phyloP scores from a whole-genome alignment of 2,329 filamentous ascomycete genomes.

The Ophiosphaerella herpotricha region DNA sequence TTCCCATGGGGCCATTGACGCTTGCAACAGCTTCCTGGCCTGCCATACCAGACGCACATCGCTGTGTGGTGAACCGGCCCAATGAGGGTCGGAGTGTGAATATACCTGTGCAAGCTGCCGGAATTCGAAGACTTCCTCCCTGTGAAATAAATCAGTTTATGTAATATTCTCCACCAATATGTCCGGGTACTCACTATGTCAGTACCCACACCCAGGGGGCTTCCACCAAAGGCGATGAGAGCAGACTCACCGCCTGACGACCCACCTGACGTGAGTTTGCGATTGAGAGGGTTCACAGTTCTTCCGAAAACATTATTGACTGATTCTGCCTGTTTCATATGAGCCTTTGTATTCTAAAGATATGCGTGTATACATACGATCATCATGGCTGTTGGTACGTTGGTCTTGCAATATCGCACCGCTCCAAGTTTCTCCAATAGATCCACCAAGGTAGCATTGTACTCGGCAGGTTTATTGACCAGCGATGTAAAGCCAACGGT shows the following conservation, averaged over 20 bases:
- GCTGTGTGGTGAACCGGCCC: constrained; percentile 63
- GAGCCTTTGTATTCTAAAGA: not conserved
- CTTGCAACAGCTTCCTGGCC: constrained; percentile 68
- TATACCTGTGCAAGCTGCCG: constrained; percentile 62
- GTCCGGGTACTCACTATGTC: constrained; percentile 57
- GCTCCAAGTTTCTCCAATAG: constrained; percentile 65
- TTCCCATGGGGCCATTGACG: constrained; percentile 67
- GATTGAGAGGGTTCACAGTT: constrained; percentile 65
- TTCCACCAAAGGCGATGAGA: constrained; percentile 63
- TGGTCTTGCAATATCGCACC: constrained; percentile 72
- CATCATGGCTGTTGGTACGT: constrained; percentile 72
- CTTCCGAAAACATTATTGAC: constrained; percentile 69
- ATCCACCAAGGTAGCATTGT: constrained; percentile 62
- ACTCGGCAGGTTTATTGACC: constrained; percentile 61
- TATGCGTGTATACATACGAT: constrained; percentile 45
- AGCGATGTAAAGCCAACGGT: constrained; percentile 68
- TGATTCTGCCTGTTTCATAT: constrained; percentile 55
- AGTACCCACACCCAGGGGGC: constrained; percentile 65
- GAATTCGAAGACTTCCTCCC: constrained; percentile 60
- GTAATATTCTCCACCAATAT: not conserved
- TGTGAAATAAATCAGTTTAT: constrained; percentile 9
- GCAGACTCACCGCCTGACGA: constrained; percentile 71
- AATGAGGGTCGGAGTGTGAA: constrained; percentile 62
- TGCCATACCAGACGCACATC: constrained; percentile 61
- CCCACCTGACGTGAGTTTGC: constrained; percentile 64